Evolutionary conservation across 164 flowering plant species (phyloP).

Genomic region (Pachysandra terminalis): DNA sequence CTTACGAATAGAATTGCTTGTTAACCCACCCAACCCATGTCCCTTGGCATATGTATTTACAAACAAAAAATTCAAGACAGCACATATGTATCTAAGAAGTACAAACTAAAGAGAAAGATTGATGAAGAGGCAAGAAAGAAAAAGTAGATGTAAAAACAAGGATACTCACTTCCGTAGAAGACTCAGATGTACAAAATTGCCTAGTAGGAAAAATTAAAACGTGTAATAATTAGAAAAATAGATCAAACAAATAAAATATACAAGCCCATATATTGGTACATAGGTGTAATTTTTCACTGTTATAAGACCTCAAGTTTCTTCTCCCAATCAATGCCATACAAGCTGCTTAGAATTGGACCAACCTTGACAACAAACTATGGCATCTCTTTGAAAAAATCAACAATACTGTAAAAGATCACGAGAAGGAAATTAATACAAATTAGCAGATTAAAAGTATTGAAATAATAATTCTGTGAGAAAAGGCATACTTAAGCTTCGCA

Average conservation of each 20-base stretch:
- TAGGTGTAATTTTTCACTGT: too few species aligned
- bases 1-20: too few species aligned
- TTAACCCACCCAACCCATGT: too few species aligned
- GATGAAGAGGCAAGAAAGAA: too few species aligned
- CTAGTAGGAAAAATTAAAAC: conserved; percentile 26
- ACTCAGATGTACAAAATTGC: conserved; percentile 76
- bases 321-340: conserved; percentile 88
- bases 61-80: too few species aligned
- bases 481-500: conserved; percentile 62
- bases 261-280: background rate
- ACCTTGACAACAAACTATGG: conserved; percentile 81
- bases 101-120: too few species aligned
- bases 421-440: too few species aligned
- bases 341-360: conserved; percentile 53
- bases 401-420: conserved; percentile 44
- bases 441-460: too few species aligned
- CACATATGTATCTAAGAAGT: too few species aligned
- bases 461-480: background rate
- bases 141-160: background rate
- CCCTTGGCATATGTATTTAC: too few species aligned
- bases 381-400: conserved; percentile 85
- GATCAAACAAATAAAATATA: background rate
- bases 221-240: background rate
- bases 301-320: conserved; percentile 76
- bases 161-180: conserved; percentile 73